Base-by-base conservation (phyloP, 2,329 filamentous ascomycete species). In the Colletotrichum liriopes region DNA sequence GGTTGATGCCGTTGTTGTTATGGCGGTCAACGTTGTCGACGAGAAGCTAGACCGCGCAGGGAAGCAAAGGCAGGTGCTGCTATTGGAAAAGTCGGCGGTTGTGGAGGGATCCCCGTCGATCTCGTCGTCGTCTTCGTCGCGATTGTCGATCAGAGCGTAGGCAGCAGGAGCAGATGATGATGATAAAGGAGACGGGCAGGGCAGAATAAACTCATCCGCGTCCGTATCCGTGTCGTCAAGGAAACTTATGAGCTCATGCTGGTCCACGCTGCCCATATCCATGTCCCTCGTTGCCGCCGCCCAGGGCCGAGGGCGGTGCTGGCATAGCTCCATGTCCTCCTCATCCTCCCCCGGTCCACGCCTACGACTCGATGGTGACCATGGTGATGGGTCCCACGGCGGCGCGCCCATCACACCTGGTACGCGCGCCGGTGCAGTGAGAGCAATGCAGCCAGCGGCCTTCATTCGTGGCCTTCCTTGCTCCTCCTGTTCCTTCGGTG, bases 201-300 rank as follows among this genome's bases (percentile, higher is more conserved):
- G 56, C 39, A 49, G 55, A 35, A 41, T 41, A 45, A 49, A 29
- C 23, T 45, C 49, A 18, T 59, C 47, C 8, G 47, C 67, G 56
- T 62, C 56, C 67, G 60, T 41, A 60, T 73, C 71, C 37, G 67
- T 55, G 67, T 73, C 69, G 69, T 72, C 67, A 49, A 73, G 67
- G 67, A 71, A 71, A 66, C 71, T 73, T 73, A 71, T 71, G 71
- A 73, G 71, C 58, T 63, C 68, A 67, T 71, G 71, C 56, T 51
- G 56, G 47, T 47, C 56, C 39, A 63, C 39, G 58, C 49, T 35
- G 49, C 49, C 47, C 35, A 37, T 54, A 37, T 37, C 56, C 51
- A 41, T 61, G 47, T 52, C 35, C 60, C 45, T 66, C 55, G 54
- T 60, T 71, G 54, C 55, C 67, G 67, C 47, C 55, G 62, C 58